phyloP scores from a whole-genome alignment of 225 moss, liverwort and hornwort species.

The Polytrichum commune region DNA sequence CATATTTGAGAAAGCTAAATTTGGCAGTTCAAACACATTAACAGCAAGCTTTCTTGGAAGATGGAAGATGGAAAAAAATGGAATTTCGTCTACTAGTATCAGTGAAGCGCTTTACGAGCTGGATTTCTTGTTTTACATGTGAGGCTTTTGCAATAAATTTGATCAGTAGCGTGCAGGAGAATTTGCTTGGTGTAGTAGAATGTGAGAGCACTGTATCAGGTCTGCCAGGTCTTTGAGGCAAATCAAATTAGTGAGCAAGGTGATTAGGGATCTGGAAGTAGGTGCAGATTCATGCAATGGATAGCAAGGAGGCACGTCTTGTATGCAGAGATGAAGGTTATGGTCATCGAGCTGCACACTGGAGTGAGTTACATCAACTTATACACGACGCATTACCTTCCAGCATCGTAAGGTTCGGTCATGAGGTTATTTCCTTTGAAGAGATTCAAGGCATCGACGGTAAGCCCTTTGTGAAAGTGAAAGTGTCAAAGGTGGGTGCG shows the following conservation, averaged over 20 bases:
- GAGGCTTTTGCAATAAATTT: no score
- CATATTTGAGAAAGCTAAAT: no score
- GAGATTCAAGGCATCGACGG: constrained; percentile 26
- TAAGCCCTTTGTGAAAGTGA: constrained; percentile 39
- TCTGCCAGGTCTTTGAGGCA: no score
- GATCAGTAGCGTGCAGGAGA: background rate
- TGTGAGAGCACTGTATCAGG: background rate
- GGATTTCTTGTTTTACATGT: no score
- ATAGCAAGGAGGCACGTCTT: constrained; percentile 22
- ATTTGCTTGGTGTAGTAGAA: background rate
- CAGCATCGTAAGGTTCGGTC: constrained; percentile 67
- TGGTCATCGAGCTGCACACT: constrained; percentile 75
- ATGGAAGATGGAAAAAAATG: no score
- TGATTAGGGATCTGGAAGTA: background rate
- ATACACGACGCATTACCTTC: constrained; percentile 63
- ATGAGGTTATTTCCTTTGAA: constrained; percentile 68
- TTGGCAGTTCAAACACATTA: no score
- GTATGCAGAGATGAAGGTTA: constrained; percentile 54
- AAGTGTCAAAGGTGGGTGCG: constrained; percentile 37
- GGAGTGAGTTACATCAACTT: constrained; percentile 79
- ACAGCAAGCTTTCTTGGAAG: no score
- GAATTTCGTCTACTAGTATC: no score
- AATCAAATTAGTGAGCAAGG: background rate
- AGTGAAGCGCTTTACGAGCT: no score
- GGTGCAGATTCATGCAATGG: constrained; percentile 66